phyloP scores from a whole-genome alignment of 352 stramenopile genomes.

The Aphanomyces astaci region DNA sequence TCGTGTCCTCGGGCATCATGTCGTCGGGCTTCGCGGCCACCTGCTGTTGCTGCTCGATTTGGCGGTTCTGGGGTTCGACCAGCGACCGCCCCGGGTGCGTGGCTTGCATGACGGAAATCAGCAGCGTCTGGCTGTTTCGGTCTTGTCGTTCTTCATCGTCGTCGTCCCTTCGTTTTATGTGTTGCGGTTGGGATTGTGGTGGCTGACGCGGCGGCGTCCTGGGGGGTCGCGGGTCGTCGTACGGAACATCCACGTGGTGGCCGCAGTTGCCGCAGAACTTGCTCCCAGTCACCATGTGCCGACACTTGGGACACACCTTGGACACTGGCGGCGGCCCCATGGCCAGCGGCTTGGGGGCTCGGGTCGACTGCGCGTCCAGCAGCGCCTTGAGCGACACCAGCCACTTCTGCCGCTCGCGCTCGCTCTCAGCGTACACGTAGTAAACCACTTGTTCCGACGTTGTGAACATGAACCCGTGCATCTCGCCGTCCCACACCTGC shows the following conservation, averaged over 20 bases:
- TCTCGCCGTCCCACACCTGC: conserved; percentile 14
- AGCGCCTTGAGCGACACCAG: conserved; percentile 17
- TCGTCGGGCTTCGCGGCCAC: no score
- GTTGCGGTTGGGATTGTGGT: background rate
- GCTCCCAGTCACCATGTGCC: conserved; percentile 17
- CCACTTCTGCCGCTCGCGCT: conserved; percentile 23
- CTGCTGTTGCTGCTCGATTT: background rate
- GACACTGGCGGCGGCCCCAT: background rate
- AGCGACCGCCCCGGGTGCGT: background rate
- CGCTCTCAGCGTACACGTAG: conserved; percentile 22
- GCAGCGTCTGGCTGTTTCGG: conserved; percentile 14
- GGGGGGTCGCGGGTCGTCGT: background rate
- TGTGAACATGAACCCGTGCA: conserved; percentile 20
- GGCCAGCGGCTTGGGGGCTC: background rate
- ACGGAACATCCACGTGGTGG: conserved; percentile 18
- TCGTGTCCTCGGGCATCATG: conserved; percentile 2
- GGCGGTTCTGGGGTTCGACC: background rate
- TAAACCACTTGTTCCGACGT: conserved; percentile 23
- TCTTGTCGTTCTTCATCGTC: background rate
- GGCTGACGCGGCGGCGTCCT: background rate
- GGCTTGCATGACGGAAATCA: conserved; percentile 17
- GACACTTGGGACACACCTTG: conserved; percentile 16
- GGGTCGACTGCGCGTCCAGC: background rate
- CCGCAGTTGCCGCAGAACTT: conserved; percentile 15
- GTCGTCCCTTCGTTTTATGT: background rate